Evolutionary conservation across 441 rosid species (phyloP).

Genomic region (Pelargonium fulgidum): DNA sequence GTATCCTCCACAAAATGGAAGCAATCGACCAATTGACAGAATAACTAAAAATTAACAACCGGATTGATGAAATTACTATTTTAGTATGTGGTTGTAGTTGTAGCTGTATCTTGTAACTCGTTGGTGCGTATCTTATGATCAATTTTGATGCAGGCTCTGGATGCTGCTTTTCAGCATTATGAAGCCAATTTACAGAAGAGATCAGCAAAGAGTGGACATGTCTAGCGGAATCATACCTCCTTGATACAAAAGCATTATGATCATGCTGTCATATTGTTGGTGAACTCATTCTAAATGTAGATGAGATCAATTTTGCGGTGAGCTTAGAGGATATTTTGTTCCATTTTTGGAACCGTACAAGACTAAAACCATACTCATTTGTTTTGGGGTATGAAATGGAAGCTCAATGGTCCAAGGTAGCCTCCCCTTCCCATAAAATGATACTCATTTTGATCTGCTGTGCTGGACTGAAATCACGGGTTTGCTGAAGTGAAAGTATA

Average conservation of each 20-base stretch:
- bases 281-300: not conserved
- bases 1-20: too few species aligned
- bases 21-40: too few species aligned
- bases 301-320: not conserved
- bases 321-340: not conserved
- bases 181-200: slow-evolving; percentile 8
- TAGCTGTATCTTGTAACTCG: not conserved
- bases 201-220: not conserved
- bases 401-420: too few species aligned
- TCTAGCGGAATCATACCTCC: not conserved
- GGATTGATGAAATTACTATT: not conserved
- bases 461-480: not conserved
- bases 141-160: slow-evolving; percentile 1
- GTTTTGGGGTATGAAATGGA: too few species aligned
- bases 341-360: not conserved
- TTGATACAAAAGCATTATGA: not conserved
- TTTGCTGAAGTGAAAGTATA: not conserved
- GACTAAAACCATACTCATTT: too few species aligned
- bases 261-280: not conserved
- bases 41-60: not conserved
- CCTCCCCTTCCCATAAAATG: not conserved
- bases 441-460: not conserved
- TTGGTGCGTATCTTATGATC: not conserved
- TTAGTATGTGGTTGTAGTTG: not conserved
- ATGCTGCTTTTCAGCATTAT: slow-evolving; percentile 5